A percentile compares a stretch with the other conserved stretches of the same genome.
These are phyloP conservation scores for Malbranchea cinnamomea DNA, from an alignment of 2,329 filamentous ascomycete species.

Conservation along the genomic window DNA sequence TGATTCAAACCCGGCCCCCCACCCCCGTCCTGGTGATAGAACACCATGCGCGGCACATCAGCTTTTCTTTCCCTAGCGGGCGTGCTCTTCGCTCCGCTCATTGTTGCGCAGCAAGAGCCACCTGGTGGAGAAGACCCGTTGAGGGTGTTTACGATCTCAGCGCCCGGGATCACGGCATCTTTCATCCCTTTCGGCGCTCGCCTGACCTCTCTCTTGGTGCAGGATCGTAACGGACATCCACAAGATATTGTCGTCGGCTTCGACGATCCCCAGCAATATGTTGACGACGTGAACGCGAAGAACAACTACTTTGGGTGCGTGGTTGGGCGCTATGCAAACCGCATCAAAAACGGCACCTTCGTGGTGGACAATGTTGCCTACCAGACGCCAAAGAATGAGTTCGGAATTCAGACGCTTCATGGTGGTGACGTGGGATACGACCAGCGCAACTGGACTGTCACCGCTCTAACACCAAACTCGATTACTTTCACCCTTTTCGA, in stretches of 20 bases:
- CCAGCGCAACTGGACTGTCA: slow-evolving; percentile 35
- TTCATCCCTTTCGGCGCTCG: slow-evolving; percentile 35
- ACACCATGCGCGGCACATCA: not conserved
- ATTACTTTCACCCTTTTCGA: slow-evolving; percentile 34
- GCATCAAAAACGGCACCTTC: slow-evolving; percentile 43
- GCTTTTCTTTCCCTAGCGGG: too few relatives aligned
- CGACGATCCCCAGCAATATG: slow-evolving; percentile 31
- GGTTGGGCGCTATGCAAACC: slow-evolving; percentile 39
- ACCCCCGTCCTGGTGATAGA: too few relatives aligned
- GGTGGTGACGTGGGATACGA: slow-evolving; percentile 35
- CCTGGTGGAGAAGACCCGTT: slow-evolving; percentile 21
- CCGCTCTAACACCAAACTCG: slow-evolving; percentile 23
- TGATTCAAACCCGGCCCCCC: too few relatives aligned
- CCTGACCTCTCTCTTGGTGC: slow-evolving; percentile 33
- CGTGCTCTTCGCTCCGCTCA: too few relatives aligned
- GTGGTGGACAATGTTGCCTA: slow-evolving; percentile 32
- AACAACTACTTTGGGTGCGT: slow-evolving; percentile 35
- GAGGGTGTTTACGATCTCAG: slow-evolving; percentile 30
- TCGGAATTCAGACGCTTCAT: slow-evolving; percentile 39
- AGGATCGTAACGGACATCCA: slow-evolving; percentile 32
- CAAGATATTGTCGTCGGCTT: slow-evolving; percentile 39
- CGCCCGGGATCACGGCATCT: slow-evolving; percentile 33
- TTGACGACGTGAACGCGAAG: slow-evolving; percentile 31
- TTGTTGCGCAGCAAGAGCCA: too few relatives aligned
- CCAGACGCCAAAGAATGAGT: slow-evolving; percentile 37